Evolutionary conservation across 2,329 filamentous ascomycete species (phyloP).

Genomic region (Colletotrichum sp.): DNA sequence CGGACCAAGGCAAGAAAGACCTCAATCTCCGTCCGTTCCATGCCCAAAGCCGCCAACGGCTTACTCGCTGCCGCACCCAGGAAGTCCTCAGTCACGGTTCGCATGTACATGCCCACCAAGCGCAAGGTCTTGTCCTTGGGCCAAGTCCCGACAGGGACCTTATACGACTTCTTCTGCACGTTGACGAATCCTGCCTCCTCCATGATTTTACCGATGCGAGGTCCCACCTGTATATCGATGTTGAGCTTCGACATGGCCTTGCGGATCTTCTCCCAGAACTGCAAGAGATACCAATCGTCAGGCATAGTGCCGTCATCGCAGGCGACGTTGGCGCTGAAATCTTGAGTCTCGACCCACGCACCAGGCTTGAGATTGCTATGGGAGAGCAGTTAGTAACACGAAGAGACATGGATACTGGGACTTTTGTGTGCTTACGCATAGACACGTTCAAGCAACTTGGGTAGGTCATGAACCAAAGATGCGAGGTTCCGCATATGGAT

Average conservation of each 20-base stretch:
- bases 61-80: not conserved
- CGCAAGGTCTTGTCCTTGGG: conserved; percentile 41
- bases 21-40: conserved; percentile 21
- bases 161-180: conserved; percentile 7
- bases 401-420: no score
- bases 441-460: not conserved
- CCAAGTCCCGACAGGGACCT: conserved; percentile 21
- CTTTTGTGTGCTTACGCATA: not conserved
- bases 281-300: not conserved
- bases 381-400: not conserved
- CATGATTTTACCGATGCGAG: conserved; percentile 17
- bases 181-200: conserved; percentile 26
- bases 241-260: not conserved
- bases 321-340: conserved; percentile 42
- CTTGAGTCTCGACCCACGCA: conserved; percentile 50
- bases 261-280: not conserved
- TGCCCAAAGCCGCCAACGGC: not conserved
- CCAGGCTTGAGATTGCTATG: conserved; percentile 38
- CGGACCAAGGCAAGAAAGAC: conserved; percentile 35
- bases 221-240: not conserved
- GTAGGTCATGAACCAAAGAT: not conserved
- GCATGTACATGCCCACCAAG: not conserved
- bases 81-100: not conserved
- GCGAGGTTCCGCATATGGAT: not conserved
- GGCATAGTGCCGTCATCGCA: conserved; percentile 38